Conservation (phyloP, 768 basidiomycete genomes). For the Russula foetens region DNA sequence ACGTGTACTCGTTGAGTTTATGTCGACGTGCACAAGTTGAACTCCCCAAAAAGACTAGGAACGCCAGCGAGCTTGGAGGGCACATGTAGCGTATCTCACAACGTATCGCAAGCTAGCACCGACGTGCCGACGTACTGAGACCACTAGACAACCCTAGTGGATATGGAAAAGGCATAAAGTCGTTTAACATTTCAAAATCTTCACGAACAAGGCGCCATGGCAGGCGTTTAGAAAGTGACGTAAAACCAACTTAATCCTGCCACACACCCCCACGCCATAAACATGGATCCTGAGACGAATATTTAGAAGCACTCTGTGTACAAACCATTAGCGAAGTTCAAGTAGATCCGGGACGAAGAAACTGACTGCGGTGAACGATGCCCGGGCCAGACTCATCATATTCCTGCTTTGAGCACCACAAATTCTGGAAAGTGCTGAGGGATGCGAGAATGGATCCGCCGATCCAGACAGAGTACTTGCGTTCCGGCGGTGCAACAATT, state of each 20-base stretch:
- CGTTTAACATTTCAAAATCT: neutral
- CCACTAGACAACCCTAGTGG: neutral
- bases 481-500: constrained; percentile 88
- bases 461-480: constrained; percentile 95
- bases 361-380: constrained; percentile 65
- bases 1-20: no score
- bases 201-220: neutral
- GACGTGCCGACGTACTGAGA: neutral
- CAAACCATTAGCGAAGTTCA: neutral
- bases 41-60: no score
- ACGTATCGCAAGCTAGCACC: no score
- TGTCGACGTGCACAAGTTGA: no score
- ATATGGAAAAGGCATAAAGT: neutral
- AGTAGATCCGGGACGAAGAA: neutral
- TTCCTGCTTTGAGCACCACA: constrained; percentile 91
- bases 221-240: neutral
- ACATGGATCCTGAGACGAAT: neutral
- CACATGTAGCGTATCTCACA: no score
- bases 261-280: neutral
- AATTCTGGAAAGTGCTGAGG: constrained; percentile 90
- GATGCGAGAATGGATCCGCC: constrained; percentile 82
- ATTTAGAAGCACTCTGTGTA: neutral
- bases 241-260: neutral
- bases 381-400: constrained; percentile 81
- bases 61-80: no score